Percentiles rank a stretch among this genome's conserved stretches.
Evolutionary conservation across 2,329 filamentous ascomycete species (phyloP).

Genomic region (Fusarium anguioides): DNA sequence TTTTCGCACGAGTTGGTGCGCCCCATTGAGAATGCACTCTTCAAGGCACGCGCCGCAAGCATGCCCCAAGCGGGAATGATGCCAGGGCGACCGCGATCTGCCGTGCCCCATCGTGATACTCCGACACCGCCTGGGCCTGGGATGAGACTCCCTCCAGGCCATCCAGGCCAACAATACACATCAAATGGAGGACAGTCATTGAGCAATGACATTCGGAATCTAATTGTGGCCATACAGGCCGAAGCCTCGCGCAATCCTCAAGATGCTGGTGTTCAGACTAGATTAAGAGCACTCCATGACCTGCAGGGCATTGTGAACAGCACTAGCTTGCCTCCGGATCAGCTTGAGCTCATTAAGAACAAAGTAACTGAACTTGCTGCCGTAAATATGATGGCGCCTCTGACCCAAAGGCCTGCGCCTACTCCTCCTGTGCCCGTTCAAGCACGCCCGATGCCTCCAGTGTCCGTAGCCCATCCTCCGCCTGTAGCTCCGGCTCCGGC

Average conservation of each 20-base stretch:
- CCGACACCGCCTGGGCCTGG: constrained; percentile 78
- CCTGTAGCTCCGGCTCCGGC: constrained; percentile 49
- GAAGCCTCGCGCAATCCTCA: constrained; percentile 81
- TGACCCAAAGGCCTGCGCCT: constrained; percentile 56
- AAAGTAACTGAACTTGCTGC: constrained; percentile 82
- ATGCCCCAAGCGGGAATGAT: constrained; percentile 64
- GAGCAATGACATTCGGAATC: constrained; percentile 82
- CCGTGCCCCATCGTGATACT: constrained; percentile 73
- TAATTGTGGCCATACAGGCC: constrained; percentile 78
- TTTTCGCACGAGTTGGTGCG: constrained; percentile 88
- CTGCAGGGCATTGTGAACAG: constrained; percentile 79
- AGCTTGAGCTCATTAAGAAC: constrained; percentile 85
- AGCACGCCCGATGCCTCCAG: constrained; percentile 50
- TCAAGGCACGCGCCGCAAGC: constrained; percentile 77
- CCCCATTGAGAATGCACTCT: constrained; percentile 92
- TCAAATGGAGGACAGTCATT: constrained; percentile 61
- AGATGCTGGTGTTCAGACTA: constrained; percentile 80
- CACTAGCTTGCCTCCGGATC: constrained; percentile 81
- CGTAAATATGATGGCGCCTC: constrained; percentile 67
- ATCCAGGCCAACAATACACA: constrained; percentile 45
- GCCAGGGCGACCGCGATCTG: constrained; percentile 61
- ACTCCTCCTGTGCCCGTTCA: constrained; percentile 48
- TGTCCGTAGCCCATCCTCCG: constrained; percentile 49
- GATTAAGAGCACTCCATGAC: constrained; percentile 85
- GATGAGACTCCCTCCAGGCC: constrained; percentile 47